A percentile compares a stretch with the other conserved stretches of the same genome.
Conservation (phyloP, 441 rosid species). For the Brassica balearica region DNA sequence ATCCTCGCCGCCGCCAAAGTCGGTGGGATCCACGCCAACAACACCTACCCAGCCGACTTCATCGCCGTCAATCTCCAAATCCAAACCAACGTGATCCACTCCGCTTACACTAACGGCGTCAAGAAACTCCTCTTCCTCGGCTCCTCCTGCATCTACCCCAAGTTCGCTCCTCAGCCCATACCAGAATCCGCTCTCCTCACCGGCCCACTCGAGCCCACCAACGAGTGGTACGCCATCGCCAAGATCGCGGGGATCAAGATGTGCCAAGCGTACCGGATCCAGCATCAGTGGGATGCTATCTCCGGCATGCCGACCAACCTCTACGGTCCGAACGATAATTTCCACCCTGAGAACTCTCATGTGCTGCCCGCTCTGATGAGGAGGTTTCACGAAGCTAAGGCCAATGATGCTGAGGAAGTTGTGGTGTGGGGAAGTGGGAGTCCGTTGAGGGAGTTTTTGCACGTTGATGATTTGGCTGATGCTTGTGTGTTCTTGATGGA, state of each 20-base stretch:
- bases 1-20: constrained; percentile 91
- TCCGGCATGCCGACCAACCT: constrained; percentile 95
- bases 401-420: constrained; percentile 65
- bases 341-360: constrained; percentile 92
- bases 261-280: constrained; percentile 93
- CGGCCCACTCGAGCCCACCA: constrained; percentile 85
- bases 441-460: constrained; percentile 92
- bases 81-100: constrained; percentile 88
- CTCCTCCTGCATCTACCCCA: constrained; percentile 94
- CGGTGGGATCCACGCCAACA: constrained; percentile 96
- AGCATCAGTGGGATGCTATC: constrained; percentile 77
- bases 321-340: constrained; percentile 87
- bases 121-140: constrained; percentile 89
- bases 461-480: constrained; percentile 95
- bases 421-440: constrained; percentile 97
- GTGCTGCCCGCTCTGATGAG: constrained; percentile 93
- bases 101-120: constrained; percentile 73
- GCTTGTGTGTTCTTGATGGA: constrained; percentile 83
- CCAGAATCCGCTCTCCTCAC: constrained; percentile 81
- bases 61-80: constrained; percentile 88
- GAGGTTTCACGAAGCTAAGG: constrained; percentile 90
- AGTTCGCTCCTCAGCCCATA: constrained; percentile 91
- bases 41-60: constrained; percentile 93
- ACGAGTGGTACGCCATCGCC: constrained; percentile 94
- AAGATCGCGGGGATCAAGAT: constrained; percentile 94